Conservation (phyloP, 148 eudicot genomes). For the Rhododendron simsii region DNA sequence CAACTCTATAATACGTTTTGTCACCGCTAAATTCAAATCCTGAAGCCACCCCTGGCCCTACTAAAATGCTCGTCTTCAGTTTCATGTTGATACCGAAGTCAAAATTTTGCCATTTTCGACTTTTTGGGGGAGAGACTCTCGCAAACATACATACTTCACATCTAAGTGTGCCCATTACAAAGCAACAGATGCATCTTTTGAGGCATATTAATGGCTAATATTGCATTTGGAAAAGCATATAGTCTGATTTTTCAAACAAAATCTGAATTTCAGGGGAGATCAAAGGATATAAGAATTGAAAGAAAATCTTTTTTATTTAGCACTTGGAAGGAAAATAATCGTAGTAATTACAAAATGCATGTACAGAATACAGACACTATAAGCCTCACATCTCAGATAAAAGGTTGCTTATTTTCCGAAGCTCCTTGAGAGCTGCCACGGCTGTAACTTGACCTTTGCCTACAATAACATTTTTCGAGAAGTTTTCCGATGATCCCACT, state of each 20-base stretch:
- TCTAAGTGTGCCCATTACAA: not conserved
- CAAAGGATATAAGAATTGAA: not conserved
- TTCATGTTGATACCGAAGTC: not conserved
- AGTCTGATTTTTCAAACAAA: not conserved
- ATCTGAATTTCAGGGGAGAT: not conserved
- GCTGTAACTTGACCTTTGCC: constrained; percentile 83
- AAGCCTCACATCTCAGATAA: constrained; percentile 60
- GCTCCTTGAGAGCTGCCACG: constrained; percentile 80
- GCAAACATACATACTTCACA: not conserved
- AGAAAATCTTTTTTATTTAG: constrained; percentile 13
- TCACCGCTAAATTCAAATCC: too few relatives aligned
- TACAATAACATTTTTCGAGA: constrained; percentile 48
- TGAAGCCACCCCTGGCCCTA: too few relatives aligned
- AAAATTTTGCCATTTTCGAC: too few relatives aligned
- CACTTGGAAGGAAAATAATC: constrained; percentile 21
- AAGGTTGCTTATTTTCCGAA: constrained; percentile 82
- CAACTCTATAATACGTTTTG: too few relatives aligned
- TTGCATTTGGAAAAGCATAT: not conserved
- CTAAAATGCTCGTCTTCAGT: not conserved
- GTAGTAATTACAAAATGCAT: constrained; percentile 11
- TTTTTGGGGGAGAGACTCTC: too few relatives aligned
- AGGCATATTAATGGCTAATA: not conserved
- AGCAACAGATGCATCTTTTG: not conserved
- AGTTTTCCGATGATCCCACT: constrained; percentile 36
- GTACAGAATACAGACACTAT: constrained; percentile 3